Evolutionary conservation across 2,329 filamentous ascomycete genomes (phyloP), one percentile per base, ranked within the genome.

Genomic region (Epichloe bromicola): DNA sequence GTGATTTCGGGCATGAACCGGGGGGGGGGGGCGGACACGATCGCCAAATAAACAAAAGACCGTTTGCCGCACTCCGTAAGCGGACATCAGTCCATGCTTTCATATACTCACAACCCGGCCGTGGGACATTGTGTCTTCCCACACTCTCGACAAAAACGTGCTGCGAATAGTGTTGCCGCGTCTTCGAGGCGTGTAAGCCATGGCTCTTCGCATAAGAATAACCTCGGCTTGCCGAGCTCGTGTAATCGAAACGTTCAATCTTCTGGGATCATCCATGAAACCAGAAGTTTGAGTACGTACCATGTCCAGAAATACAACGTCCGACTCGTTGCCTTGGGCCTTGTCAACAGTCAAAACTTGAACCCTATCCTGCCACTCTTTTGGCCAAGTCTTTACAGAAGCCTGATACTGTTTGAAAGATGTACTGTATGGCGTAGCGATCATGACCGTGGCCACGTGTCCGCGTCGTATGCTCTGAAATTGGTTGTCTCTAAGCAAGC

Each of bases 231-330:
- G 68, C 3, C 68, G 60, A 0, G 71, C 70, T 3, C 73, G 62
- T 0, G 72, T 74, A 7, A 74, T 61, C 0, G 70, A 70, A 0
- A 75, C 72, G 15, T 72, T 74, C 2, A 75, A 63, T 0, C 72
- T 62, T 38, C 71, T 68, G 0, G 66, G 60, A 15, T 74, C 67
- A 20, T 74, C 66, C 58, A 74, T 67, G 47, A 74, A 74, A 0
- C 62, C 63, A 0, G 68, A 67, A 0, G 59, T 60, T 0, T 57
- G 59, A 0, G 67, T 67, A n/a, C 69, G 61, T 2, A 74, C 72
- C 54, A 74, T 63, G 58, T 75, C 73, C 0, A 75, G 61, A 36
- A 74, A 68, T 0, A 75, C 70, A 5, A 74, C 61, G 40, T 75
- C 73, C 0, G 73, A 71, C 51, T 75, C 70, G 14, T 72, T 70